Base-by-base conservation (phyloP, 768 basidiomycete species). In the Collybia sordida region DNA sequence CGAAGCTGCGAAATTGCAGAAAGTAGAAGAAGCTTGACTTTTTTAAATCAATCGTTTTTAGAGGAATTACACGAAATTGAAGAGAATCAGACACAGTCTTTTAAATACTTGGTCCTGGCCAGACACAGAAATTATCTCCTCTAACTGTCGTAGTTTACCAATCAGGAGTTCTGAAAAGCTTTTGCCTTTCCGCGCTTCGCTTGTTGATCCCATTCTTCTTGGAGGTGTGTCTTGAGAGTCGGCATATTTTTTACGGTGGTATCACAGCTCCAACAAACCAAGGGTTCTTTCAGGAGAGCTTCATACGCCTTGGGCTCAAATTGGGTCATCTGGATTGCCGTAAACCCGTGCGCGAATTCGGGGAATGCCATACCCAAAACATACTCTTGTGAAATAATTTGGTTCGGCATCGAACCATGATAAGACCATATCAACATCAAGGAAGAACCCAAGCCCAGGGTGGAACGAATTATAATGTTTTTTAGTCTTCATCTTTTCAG, bases 401-500 rank as follows among this genome's bases (percentile, higher is more conserved):
- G 78, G 72, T 15, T 78, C 80, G 12, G 80, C 80, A 23, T 88
- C 88, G 52, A 90, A 86, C 92, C 92, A 93, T 2, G 79, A 75
- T 38, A 90, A 69, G n/a, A 96, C 86, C 8, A 91, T 83, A 44
- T 83, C 75, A 15, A 94, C 68, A 52, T 84, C 79, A 2, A 95
- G 60, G 68, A 96, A 95, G 69, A 92, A 96, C 1, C 90, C 92
- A 17, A 80, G 73, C 42, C 81, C 80, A 0, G 93, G 93, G 59
- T 89, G 86, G 69, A 95, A 97, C 4, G 90, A 88, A 60, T 95
- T 94, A 68, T 92, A 90, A 57, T 97, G 94, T 61, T 87, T 90
- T 73, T 96, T 97, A 48, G 74, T 79, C 70, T 94, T 96, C 73
- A 95, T 67, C 45, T 68, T 71, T 7, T 81, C 76, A 0, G 86